Conservation (phyloP, 768 basidiomycete genomes). For the Leccinum pellstonianum region DNA sequence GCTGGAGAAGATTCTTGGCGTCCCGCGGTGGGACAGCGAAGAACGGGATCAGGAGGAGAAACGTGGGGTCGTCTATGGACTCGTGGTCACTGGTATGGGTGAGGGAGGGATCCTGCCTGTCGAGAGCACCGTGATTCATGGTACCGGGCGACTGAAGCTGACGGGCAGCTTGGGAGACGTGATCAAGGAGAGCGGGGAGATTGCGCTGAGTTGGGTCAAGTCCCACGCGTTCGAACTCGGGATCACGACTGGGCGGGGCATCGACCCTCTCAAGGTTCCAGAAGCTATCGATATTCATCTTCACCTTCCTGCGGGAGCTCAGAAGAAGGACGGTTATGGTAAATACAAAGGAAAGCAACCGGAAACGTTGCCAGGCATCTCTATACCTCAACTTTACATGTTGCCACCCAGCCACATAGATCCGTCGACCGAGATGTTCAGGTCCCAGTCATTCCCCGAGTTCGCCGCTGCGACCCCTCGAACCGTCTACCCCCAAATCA, state of each 20-base stretch:
- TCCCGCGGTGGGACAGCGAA: slow-evolving; percentile 76
- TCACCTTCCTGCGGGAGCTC: slow-evolving; percentile 86
- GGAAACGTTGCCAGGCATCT: too few relatives aligned
- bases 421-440: too few relatives aligned
- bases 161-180: slow-evolving; percentile 89
- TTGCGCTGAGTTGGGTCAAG: slow-evolving; percentile 93
- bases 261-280: slow-evolving; percentile 74
- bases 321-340: slow-evolving; percentile 78
- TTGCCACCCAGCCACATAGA: too few relatives aligned
- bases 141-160: slow-evolving; percentile 66
- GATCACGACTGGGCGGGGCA: slow-evolving; percentile 64
- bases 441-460: too few relatives aligned
- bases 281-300: slow-evolving; percentile 80
- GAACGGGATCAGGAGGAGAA: slow-evolving; percentile 73
- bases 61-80: slow-evolving; percentile 78
- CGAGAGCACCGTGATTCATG: slow-evolving; percentile 79
- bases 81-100: slow-evolving; percentile 86
- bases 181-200: slow-evolving; percentile 88
- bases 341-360: too few relatives aligned
- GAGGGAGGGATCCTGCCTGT: slow-evolving; percentile 85
- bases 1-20: slow-evolving; percentile 81
- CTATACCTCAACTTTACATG: too few relatives aligned
- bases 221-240: slow-evolving; percentile 77
- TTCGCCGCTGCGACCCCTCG: too few relatives aligned
- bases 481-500: too few relatives aligned